Percentiles rank a stretch among this genome's conserved stretches.
Evolutionary conservation across 2,329 filamentous ascomycete species (phyloP).

Genomic region (Magnaporthiopsis poae): DNA sequence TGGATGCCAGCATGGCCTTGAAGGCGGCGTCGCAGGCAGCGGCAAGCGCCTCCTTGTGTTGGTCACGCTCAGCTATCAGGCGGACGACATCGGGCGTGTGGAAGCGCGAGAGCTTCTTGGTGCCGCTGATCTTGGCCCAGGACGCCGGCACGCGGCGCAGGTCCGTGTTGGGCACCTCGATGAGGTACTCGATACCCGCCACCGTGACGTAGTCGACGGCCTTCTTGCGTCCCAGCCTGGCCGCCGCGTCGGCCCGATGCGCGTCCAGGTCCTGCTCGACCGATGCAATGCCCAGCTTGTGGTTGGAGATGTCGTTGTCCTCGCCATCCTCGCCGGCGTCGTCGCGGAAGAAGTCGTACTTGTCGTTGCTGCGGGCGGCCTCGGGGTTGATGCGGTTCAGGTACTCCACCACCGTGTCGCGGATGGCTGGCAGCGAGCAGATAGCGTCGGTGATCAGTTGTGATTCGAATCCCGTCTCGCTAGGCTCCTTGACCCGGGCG

Average conservation of each 20-base stretch:
- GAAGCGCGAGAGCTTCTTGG: slow-evolving; percentile 83
- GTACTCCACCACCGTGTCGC: slow-evolving; percentile 60
- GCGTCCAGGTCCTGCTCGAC: slow-evolving; percentile 81
- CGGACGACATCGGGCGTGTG: slow-evolving; percentile 84
- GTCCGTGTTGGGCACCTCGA: slow-evolving; percentile 76
- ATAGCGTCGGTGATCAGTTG: slow-evolving; percentile 61
- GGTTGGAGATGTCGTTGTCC: slow-evolving; percentile 68
- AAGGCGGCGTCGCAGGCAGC: slow-evolving; percentile 86
- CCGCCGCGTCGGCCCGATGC: slow-evolving; percentile 62
- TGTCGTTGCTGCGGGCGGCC: slow-evolving; percentile 78
- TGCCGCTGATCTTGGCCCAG: slow-evolving; percentile 90
- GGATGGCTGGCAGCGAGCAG: slow-evolving; percentile 64
- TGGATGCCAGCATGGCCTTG: slow-evolving; percentile 56
- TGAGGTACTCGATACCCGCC: slow-evolving; percentile 84
- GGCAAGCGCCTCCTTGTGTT: slow-evolving; percentile 85
- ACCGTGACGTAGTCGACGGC: slow-evolving; percentile 72
- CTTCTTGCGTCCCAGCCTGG: slow-evolving; percentile 59
- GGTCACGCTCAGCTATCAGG: slow-evolving; percentile 77
- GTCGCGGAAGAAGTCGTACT: slow-evolving; percentile 86
- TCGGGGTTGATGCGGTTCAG: slow-evolving; percentile 77
- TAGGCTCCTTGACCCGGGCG: slow-evolving; percentile 51
- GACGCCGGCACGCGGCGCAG: slow-evolving; percentile 84
- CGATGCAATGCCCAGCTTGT: slow-evolving; percentile 82
- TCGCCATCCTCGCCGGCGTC: slow-evolving; percentile 16
- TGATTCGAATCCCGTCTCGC: slow-evolving; percentile 64